Percentiles rank a stretch among this genome's conserved stretches.
Conservation (phyloP, 257 asterid species). For the Rauvolfia tetraphylla region DNA sequence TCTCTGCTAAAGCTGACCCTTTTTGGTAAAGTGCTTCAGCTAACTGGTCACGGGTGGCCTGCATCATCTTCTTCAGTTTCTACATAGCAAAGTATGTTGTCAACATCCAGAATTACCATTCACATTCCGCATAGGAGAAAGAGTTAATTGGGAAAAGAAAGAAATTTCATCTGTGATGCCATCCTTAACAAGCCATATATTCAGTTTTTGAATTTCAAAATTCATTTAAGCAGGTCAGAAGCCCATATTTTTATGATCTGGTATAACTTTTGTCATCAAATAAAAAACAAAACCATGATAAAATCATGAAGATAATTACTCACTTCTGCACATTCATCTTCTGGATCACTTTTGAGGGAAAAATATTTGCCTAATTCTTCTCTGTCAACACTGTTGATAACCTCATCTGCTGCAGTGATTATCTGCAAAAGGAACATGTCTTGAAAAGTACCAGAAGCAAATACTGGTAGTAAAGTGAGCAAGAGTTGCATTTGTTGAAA, state of each 20-base stretch:
- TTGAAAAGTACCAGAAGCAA: constrained; percentile 3
- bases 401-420: constrained; percentile 70
- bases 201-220: neutral
- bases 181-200: constrained; percentile 2
- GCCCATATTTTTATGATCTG: neutral
- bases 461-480: neutral
- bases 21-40: constrained; percentile 90
- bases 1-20: constrained; percentile 80
- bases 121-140: constrained; percentile 5
- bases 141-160: neutral
- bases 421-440: constrained; percentile 43
- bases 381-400: constrained; percentile 58
- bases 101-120: constrained; percentile 16
- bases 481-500: neutral
- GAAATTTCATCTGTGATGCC: neutral
- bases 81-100: constrained; percentile 28
- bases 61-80: constrained; percentile 86
- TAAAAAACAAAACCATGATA: neutral
- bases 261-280: neutral
- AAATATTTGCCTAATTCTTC: constrained; percentile 73
- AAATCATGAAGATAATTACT: constrained; percentile 28
- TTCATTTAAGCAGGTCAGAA: neutral
- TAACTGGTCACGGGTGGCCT: constrained; percentile 72
- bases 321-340: constrained; percentile 88
- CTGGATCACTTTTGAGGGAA: constrained; percentile 70